Evolutionary conservation across 2,329 filamentous ascomycete species (phyloP), one percentile per base, ranked within the genome.

Genomic region (Trichophyton verrucosum): DNA sequence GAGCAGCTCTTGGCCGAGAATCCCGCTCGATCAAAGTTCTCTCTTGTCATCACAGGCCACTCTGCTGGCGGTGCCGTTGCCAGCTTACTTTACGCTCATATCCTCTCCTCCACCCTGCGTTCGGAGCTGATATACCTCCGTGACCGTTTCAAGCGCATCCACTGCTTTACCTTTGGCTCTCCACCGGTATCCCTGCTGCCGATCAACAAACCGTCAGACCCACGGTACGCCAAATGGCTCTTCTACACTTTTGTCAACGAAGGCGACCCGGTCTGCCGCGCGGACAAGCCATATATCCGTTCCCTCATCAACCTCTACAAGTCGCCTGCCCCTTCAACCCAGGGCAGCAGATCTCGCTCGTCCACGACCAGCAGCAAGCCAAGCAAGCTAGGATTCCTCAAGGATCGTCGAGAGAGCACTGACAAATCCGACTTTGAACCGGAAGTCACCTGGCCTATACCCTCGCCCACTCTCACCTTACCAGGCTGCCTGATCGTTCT

Each of bases 11-110:
- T 95, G 0, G 78, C 86, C 64, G 87, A 94, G 64, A 83, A 91
- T 63, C 87, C 88, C 0, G 73, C 76, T 2, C 81, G 88, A 9
- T 79, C 82, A 4, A 76, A 78, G 1, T 87, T 85, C 68, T 89
- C 86, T 15, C 78, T 95, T 7, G 77, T 95, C 17, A 87, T 96
- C 63, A 95, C 91, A 0, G 91, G 91, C 0, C 91, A 95, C 69
- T 90, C 86, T 0, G 91, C 91, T 0, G 91, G 90, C 15, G 91
- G 91, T 2, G 91, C 91, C 0, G 85, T 95, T 0, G 90, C 90
- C 0, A 82, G 86, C 2, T 77, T 96, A 9, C 78, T 95, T 0
- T 95, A 90, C 73, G 81, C 82, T 40, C 91, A 96, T 72, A 92
- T 95, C 86, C 80, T 92, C 44, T 81, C 79, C 1, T 73, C 71